A percentile compares a stretch with the other conserved stretches of the same genome.
Conservation (phyloP, 2,329 filamentous ascomycete genomes). For the Colletotrichum liriopes region DNA sequence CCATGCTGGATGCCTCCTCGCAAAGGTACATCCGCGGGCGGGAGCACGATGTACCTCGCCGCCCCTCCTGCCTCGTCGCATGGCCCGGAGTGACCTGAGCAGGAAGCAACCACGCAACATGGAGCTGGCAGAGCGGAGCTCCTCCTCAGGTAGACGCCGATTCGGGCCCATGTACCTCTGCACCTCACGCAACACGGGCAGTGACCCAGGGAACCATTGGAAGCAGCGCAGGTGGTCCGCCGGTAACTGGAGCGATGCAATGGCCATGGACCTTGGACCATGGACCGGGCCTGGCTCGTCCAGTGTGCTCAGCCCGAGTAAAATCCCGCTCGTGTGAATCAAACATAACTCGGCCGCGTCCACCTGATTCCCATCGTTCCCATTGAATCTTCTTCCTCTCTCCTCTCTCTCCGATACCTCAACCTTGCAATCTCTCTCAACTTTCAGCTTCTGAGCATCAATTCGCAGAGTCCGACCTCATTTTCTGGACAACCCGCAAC, state of each 20-base stretch:
- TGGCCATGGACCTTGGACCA: slow-evolving; percentile 17
- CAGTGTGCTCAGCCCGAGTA: slow-evolving; percentile 34
- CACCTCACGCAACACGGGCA: slow-evolving; percentile 6
- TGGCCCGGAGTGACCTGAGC: background rate
- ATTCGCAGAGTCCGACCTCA: background rate
- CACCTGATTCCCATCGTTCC: slow-evolving; percentile 25
- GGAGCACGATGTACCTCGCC: background rate
- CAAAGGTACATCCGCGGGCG: background rate
- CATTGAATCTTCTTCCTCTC: background rate
- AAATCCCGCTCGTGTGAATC: slow-evolving; percentile 42
- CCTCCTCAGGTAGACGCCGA: slow-evolving; percentile 15
- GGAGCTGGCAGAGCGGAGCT: slow-evolving; percentile 26
- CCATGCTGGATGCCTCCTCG: background rate
- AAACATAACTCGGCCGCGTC: slow-evolving; percentile 41
- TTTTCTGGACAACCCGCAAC: slow-evolving; percentile 17
- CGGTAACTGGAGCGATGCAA: slow-evolving; percentile 11
- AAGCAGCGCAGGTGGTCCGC: background rate
- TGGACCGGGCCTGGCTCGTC: slow-evolving; percentile 14
- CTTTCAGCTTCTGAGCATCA: slow-evolving; percentile 2
- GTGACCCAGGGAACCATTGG: slow-evolving; percentile 5
- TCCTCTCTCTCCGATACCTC: slow-evolving; percentile 6
- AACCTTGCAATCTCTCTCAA: background rate
- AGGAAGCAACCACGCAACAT: background rate
- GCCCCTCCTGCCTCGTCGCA: background rate
- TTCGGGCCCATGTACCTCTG: slow-evolving; percentile 15